A percentile compares a stretch with the other conserved stretches of the same genome.
phyloP scores from a whole-genome alignment of 169 alveolate species.

The Eimeria necatrix region DNA sequence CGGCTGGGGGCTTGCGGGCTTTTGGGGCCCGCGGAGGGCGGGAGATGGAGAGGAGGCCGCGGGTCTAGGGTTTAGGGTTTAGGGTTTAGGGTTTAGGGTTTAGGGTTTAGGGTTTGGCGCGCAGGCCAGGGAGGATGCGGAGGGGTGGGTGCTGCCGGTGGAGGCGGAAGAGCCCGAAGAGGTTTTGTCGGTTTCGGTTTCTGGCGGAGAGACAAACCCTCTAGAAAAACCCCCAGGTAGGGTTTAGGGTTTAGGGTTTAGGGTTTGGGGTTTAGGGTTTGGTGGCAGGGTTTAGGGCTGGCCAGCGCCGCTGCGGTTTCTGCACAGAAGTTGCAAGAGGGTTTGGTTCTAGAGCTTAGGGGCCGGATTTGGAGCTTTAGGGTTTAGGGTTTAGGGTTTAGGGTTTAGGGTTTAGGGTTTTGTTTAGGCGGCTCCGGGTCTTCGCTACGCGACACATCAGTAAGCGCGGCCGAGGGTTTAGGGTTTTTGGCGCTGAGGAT shows the following conservation, averaged over 20 bases:
- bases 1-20: neutral
- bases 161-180: neutral
- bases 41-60: too few species aligned
- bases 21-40: neutral
- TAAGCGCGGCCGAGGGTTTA: neutral
- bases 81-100: conserved; percentile 50
- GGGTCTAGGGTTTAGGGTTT: conserved; percentile 37
- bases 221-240: neutral
- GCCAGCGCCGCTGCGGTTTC: too few species aligned
- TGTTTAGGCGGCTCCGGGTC: neutral
- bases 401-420: neutral
- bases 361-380: neutral
- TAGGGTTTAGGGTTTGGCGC: neutral
- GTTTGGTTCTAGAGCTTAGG: neutral
- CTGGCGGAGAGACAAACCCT: neutral
- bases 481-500: neutral
- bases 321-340: too few species aligned
- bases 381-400: conserved; percentile 47
- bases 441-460: too few species aligned
- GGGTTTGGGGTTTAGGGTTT: neutral
- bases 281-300: neutral
- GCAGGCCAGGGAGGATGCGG: conserved; percentile 61
- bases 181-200: neutral
- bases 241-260: too few species aligned
- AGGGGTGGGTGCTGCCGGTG: conserved; percentile 34